phyloP scores from a whole-genome alignment of 257 asterid species.

The Solanum lycopersicoides region DNA sequence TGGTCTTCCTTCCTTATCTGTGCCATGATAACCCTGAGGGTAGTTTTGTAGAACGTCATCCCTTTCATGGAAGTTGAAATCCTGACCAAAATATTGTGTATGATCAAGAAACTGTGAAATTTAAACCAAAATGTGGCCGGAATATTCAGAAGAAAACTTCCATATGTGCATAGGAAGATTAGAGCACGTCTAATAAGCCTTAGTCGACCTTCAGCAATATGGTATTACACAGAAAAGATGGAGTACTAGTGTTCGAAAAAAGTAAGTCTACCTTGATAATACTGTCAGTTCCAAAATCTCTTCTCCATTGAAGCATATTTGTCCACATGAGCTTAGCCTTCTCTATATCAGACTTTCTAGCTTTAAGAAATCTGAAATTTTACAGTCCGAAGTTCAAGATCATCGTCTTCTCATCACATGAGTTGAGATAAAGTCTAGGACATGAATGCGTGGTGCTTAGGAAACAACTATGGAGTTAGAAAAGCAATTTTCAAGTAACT shows the following conservation, averaged over 20 bases:
- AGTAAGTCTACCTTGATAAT: constrained; percentile 43
- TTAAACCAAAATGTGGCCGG: neutral
- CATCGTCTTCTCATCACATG: neutral
- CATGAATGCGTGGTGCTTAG: neutral
- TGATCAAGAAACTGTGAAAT: neutral
- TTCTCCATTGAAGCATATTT: constrained; percentile 75
- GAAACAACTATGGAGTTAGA: neutral
- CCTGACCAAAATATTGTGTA: constrained; percentile 16
- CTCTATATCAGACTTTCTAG: constrained; percentile 52
- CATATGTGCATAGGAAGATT: neutral
- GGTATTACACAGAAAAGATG: neutral
- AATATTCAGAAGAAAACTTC: neutral
- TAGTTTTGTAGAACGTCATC: constrained; percentile 30
- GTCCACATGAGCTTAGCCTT: constrained; percentile 71
- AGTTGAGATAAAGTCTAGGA: neutral
- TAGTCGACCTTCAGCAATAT: neutral
- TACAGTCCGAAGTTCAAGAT: neutral
- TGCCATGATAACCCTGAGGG: constrained; percentile 59
- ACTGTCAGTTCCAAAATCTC: constrained; percentile 49
- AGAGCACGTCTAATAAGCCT: neutral
- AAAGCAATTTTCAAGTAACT: neutral
- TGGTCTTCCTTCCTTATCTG: constrained; percentile 43
- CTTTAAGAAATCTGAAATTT: constrained; percentile 59
- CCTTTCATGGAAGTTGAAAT: constrained; percentile 27
- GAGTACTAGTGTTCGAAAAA: neutral